These are phyloP conservation scores for Umbelopsis ramanniana DNA, from an alignment of 192 early-diverging fungal species.

Conservation along the genomic window DNA sequence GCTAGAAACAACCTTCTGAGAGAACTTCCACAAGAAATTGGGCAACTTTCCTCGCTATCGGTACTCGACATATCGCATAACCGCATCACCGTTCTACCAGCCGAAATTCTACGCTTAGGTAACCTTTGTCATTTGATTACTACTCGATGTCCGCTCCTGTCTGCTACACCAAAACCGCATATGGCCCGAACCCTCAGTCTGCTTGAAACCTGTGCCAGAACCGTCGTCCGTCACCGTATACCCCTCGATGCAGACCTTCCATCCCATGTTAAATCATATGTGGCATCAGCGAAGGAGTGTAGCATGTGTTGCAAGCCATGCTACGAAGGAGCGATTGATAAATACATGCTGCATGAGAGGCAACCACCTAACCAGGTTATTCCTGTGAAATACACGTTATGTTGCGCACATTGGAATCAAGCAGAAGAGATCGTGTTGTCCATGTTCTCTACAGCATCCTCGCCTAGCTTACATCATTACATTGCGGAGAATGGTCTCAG, in stretches of 20 bases:
- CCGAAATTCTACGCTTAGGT: slow-evolving; percentile 67
- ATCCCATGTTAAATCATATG: slow-evolving; percentile 61
- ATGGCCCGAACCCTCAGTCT: slow-evolving; percentile 53
- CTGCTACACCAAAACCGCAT: slow-evolving; percentile 44
- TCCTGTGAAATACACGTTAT: slow-evolving; percentile 69
- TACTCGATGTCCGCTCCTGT: slow-evolving; percentile 52
- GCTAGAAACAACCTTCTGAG: slow-evolving; percentile 61
- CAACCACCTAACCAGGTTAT: slow-evolving; percentile 34
- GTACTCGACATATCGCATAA: slow-evolving; percentile 69
- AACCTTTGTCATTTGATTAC: slow-evolving; percentile 57
- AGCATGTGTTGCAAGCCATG: slow-evolving; percentile 78
- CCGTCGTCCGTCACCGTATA: slow-evolving; percentile 68
- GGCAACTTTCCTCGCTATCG: slow-evolving; percentile 57
- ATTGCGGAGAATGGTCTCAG: not conserved
- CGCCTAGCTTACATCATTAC: not conserved
- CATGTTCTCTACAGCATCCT: slow-evolving; percentile 47
- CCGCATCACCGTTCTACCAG: slow-evolving; percentile 65
- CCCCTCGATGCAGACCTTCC: slow-evolving; percentile 55
- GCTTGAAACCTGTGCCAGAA: slow-evolving; percentile 72
- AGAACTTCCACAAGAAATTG: slow-evolving; percentile 67
- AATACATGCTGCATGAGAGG: slow-evolving; percentile 65
- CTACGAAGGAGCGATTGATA: slow-evolving; percentile 61
- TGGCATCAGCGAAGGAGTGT: slow-evolving; percentile 61
- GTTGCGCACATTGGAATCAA: slow-evolving; percentile 71
- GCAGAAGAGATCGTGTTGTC: slow-evolving; percentile 63